Evolutionary conservation across 169 alveolate species (phyloP), one percentile per base, ranked within the genome.

Genomic region (Eimeria mitis): DNA sequence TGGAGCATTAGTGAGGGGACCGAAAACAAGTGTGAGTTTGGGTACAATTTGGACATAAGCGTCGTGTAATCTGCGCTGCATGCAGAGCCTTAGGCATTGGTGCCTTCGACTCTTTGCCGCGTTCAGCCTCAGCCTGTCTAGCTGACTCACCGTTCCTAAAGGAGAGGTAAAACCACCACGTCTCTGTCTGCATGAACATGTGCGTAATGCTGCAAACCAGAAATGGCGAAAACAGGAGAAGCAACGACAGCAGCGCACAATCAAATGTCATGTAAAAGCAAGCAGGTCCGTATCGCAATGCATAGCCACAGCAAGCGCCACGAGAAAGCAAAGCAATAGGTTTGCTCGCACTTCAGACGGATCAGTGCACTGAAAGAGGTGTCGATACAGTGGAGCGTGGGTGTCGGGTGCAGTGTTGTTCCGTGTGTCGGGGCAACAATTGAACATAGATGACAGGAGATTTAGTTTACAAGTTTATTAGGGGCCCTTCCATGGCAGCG

Each of bases 401-500:
- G 54, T 71, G 54, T n/a, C 34, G 54, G 81, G 37, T 71, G 11
- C 52, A 71, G 81, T 40, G 81, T 4, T 71, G 31, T 21, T 40
- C 13, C 81, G 13, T 40, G 81, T 4, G 13, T 34, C 28, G 11
- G 1, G 6, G 49, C 1, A 4, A 71, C 73, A 40, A 40, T 37
- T 37, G 81, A 71, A 71, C 6, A 13, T 47, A n/a, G 47, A 40
- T 19, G 49, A 40, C 13, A 71, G 5, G 52, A 21, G 23, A 47
- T 28, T 78, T 47, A 8, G n/a, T 23, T 61, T 97, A 97, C 96
- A 95, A 96, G 95, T 97, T 98, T 16, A 98, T 97, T 81, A 98
- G 97, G 37, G 98, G 97, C 87, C 97, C 96, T 79, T 98, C 98
- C 99, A 98, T 98, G 61, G 99, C 99, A 54, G 98, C 97, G 89